A percentile compares a stretch with the other conserved stretches of the same genome.
phyloP scores from a whole-genome alignment of 2,329 filamentous ascomycete genomes.

The Alternaria sp. region DNA sequence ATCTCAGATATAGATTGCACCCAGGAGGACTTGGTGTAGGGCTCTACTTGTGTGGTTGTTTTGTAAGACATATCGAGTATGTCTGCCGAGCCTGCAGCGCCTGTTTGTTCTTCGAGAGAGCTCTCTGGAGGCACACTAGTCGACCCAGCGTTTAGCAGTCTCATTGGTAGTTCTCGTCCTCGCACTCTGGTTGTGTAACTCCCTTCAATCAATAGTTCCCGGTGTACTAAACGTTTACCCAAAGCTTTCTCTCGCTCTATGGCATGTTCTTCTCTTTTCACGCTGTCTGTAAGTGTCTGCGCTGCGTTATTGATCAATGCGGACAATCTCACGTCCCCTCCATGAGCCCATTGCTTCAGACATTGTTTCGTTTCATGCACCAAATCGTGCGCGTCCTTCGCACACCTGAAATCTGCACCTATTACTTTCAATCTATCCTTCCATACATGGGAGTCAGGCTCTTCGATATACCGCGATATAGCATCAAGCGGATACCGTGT shows the following conservation, averaged over 20 bases:
- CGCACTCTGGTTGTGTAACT: constrained; percentile 17
- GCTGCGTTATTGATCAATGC: constrained; percentile 21
- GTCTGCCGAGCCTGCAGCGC: neutral
- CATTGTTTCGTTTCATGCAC: constrained; percentile 18
- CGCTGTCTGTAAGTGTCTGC: constrained; percentile 23
- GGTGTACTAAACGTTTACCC: neutral
- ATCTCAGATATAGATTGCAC: constrained; percentile 22
- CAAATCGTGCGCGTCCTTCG: constrained; percentile 12
- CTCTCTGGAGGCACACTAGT: neutral
- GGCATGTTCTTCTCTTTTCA: constrained; percentile 15
- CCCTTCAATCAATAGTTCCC: constrained; percentile 7
- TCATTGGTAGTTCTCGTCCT: constrained; percentile 3
- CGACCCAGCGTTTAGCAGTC: neutral
- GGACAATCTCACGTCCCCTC: constrained; percentile 10
- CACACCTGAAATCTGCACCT: constrained; percentile 18
- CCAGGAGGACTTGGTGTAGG: constrained; percentile 21
- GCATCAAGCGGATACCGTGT: constrained; percentile 20
- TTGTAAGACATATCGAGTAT: neutral
- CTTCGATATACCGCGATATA: constrained; percentile 13
- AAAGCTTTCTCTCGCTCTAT: constrained; percentile 7
- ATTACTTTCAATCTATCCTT: constrained; percentile 9
- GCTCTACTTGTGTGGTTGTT: constrained; percentile 1
- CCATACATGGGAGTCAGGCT: constrained; percentile 11
- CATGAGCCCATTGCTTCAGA: constrained; percentile 6
- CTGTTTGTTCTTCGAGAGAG: neutral